Conservation (phyloP, 306 rosid genomes). For the Cucurbita pepo region DNA sequence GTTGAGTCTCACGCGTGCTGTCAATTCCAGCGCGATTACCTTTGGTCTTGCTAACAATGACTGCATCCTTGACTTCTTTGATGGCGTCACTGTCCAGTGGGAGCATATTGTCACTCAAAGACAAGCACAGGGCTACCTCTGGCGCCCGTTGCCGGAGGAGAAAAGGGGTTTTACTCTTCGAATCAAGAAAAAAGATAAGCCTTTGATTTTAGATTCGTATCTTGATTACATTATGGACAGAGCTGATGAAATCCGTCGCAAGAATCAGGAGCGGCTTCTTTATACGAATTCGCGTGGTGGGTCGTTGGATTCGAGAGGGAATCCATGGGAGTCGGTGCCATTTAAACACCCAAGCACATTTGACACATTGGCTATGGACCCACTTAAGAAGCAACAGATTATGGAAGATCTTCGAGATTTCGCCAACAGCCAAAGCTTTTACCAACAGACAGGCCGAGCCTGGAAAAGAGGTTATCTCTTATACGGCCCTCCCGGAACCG, state of each 20-base stretch:
- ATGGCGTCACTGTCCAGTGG: conserved; percentile 64
- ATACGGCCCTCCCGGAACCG: conserved; percentile 90
- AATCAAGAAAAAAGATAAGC: conserved; percentile 49
- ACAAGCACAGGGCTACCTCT: conserved; percentile 61
- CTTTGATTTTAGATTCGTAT: conserved; percentile 38
- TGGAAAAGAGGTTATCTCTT: conserved; percentile 92
- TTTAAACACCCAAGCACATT: conserved; percentile 93
- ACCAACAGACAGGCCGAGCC: conserved; percentile 80
- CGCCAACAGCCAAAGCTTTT: conserved; percentile 60
- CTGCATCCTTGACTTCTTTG: conserved; percentile 53
- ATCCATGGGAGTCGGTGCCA: conserved; percentile 98
- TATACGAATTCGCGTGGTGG: conserved; percentile 90
- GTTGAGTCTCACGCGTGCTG: conserved; percentile 68
- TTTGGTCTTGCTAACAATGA: conserved; percentile 80
- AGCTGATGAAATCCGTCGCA: conserved; percentile 65
- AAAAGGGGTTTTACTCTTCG: conserved; percentile 78
- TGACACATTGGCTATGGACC: conserved; percentile 90
- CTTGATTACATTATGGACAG: conserved; percentile 69
- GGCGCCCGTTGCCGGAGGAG: conserved; percentile 90
- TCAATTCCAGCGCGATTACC: conserved; percentile 75
- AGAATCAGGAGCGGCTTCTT: conserved; percentile 65
- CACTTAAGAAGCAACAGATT: conserved; percentile 35
- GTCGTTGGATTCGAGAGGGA: conserved; percentile 67
- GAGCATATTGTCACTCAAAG: conserved; percentile 80
- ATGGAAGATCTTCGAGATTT: conserved; percentile 74